Conservation (phyloP, 495 filamentous ascomycete species). For the Pyronema omphalodes region DNA sequence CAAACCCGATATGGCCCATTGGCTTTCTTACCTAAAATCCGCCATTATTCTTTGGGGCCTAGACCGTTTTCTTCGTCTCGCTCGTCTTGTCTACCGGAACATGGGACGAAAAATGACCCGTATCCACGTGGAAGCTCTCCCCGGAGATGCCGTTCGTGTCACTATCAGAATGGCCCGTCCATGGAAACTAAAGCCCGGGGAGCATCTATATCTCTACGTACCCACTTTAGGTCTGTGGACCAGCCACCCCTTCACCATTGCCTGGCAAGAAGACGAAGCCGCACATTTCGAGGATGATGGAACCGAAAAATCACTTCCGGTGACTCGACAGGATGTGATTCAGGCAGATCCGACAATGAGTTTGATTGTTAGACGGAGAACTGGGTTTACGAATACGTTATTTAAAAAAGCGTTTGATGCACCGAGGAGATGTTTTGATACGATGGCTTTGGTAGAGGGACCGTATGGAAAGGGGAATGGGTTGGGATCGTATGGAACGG, state of each 20-base stretch:
- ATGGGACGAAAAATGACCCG: slow-evolving; percentile 40
- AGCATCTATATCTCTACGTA: slow-evolving; percentile 70
- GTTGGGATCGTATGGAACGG: slow-evolving; percentile 64
- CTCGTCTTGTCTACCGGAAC: slow-evolving; percentile 46
- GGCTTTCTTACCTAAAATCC: slow-evolving; percentile 41
- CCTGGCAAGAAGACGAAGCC: slow-evolving; percentile 42
- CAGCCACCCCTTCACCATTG: slow-evolving; percentile 48
- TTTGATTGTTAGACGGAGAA: slow-evolving; percentile 57
- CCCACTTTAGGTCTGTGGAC: slow-evolving; percentile 53
- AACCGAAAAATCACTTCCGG: slow-evolving; percentile 30
- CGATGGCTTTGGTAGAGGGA: slow-evolving; percentile 55
- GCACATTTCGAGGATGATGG: slow-evolving; percentile 26
- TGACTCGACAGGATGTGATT: slow-evolving; percentile 37
- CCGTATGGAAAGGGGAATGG: slow-evolving; percentile 56
- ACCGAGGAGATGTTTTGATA: slow-evolving; percentile 40
- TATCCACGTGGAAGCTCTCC: slow-evolving; percentile 42
- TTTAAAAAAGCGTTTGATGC: slow-evolving; percentile 46
- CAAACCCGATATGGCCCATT: slow-evolving; percentile 32
- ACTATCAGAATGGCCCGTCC: slow-evolving; percentile 63
- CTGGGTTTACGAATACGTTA: slow-evolving; percentile 65
- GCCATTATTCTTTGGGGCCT: slow-evolving; percentile 46
- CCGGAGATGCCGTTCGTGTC: slow-evolving; percentile 45
- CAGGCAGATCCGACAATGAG: slow-evolving; percentile 48
- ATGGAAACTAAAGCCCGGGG: slow-evolving; percentile 53
- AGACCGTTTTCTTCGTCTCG: slow-evolving; percentile 41